phyloP scores from a whole-genome alignment of 345 rosid genomes.

The Ceriops decandra region DNA sequence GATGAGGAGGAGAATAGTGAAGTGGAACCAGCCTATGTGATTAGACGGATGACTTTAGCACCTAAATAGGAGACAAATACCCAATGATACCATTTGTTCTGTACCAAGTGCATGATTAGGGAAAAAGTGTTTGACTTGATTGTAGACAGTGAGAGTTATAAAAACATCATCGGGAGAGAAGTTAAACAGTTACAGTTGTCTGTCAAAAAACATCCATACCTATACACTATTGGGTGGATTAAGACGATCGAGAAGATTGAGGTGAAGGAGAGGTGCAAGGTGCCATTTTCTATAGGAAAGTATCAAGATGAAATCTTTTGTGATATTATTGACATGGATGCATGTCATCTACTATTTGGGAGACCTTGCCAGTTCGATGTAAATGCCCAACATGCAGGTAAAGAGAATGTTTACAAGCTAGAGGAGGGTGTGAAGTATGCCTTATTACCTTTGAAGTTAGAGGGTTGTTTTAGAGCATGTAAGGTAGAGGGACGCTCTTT shows the following conservation, averaged over 20 bases:
- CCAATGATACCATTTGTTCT: background rate
- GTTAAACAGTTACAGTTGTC: background rate
- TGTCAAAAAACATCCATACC: too few species aligned
- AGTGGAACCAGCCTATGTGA: background rate
- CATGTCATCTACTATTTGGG: background rate
- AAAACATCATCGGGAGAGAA: background rate
- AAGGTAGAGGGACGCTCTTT: too few species aligned
- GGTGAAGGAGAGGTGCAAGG: too few species aligned
- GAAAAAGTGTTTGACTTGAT: too few species aligned
- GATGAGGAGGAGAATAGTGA: too few species aligned
- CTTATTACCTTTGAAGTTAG: too few species aligned
- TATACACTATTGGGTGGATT: too few species aligned
- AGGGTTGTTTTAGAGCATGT: too few species aligned
- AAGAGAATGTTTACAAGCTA: too few species aligned
- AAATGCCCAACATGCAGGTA: background rate
- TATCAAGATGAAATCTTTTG: background rate
- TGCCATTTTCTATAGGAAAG: too few species aligned
- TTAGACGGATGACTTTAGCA: background rate
- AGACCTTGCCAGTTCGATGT: background rate
- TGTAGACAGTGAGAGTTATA: background rate
- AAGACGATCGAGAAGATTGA: too few species aligned
- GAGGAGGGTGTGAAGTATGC: background rate
- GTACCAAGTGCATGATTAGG: background rate
- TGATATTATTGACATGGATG: background rate
- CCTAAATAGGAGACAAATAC: background rate